Evolutionary conservation across 106 monocot genomes (phyloP).

Genomic region (Apostasia ramifera): DNA sequence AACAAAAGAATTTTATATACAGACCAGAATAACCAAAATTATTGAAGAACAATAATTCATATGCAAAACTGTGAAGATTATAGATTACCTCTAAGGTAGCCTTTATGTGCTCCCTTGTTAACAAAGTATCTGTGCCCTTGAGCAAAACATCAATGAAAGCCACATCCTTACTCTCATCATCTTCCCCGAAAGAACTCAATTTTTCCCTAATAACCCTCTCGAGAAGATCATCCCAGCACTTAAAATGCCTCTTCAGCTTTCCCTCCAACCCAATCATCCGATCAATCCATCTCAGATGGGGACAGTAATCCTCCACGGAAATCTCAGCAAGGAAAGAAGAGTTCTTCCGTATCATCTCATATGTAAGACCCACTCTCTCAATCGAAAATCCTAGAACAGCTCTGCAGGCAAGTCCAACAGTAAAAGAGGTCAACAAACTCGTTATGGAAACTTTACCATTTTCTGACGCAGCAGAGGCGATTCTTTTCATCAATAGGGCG

Average conservation of each 20-base stretch:
- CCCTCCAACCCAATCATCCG: slow-evolving; percentile 5
- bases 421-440: not conserved
- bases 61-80: no score
- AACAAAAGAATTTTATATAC: no score
- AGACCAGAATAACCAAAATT: no score
- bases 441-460: not conserved
- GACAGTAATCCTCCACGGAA: slow-evolving; percentile 30
- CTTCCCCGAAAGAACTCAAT: no score
- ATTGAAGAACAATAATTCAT: no score
- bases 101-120: no score
- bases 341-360: not conserved
- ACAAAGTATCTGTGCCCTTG: no score
- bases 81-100: no score
- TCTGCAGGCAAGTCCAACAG: not conserved
- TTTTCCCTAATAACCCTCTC: slow-evolving; percentile 14
- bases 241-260: not conserved
- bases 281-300: slow-evolving; percentile 22
- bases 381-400: slow-evolving; percentile 4
- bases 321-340: not conserved
- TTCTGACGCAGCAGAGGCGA: not conserved
- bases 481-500: not conserved
- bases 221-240: slow-evolving; percentile 14
- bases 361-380: not conserved
- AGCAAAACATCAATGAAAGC: no score
- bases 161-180: no score